Evolutionary conservation across 345 rosid species (phyloP).

Genomic region (Reutealis trisperma): DNA sequence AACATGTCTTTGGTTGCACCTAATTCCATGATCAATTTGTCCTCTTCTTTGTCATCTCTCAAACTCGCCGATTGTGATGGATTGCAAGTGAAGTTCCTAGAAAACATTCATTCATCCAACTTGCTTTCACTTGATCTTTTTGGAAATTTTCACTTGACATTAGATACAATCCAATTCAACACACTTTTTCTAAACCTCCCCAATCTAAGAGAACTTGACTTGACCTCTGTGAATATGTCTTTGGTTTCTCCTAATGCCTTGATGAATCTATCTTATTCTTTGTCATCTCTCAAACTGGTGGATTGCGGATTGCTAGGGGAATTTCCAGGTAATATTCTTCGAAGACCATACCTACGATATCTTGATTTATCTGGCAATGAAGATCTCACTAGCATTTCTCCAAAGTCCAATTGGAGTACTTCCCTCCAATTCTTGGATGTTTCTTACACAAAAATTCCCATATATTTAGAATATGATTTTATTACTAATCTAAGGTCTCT

Average conservation of each 20-base stretch:
- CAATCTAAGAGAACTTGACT: background rate
- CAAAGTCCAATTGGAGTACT: background rate
- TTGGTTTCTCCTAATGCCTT: background rate
- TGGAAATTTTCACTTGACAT: background rate
- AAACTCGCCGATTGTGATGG: too few species aligned
- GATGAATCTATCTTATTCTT: too few species aligned
- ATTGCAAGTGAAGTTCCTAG: background rate
- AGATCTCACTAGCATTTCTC: background rate
- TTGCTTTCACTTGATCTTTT: slow-evolving; percentile 1
- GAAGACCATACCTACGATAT: too few species aligned
- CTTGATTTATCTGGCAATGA: background rate
- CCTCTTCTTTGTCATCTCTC: too few species aligned
- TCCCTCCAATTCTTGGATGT: background rate
- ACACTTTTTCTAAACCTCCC: background rate
- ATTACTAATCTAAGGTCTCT: background rate
- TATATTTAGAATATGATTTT: background rate
- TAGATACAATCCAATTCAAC: background rate
- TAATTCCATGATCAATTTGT: too few species aligned
- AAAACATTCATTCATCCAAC: background rate
- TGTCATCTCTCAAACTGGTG: too few species aligned
- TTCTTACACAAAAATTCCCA: background rate
- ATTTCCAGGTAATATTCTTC: background rate
- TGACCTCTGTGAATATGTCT: slow-evolving; percentile 18
- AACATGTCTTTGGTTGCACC: too few species aligned
- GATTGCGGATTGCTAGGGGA: too few species aligned